Percentiles rank a stretch among this genome's conserved stretches.
Conservation (phyloP, 352 stramenopile species). For the Globisporangium irregulare region DNA sequence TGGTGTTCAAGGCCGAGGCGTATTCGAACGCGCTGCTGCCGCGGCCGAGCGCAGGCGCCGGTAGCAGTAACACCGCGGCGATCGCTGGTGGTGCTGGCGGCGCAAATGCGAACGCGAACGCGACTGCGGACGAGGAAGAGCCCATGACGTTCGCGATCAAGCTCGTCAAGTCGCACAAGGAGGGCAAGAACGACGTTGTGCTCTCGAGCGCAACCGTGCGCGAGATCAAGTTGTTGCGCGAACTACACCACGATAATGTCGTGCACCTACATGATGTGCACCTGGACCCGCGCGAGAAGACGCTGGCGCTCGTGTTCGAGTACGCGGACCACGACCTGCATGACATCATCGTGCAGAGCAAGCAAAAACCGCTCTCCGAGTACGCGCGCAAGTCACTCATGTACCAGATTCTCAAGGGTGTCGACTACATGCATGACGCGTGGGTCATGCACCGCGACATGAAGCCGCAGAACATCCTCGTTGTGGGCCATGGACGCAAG, state of each 20-base stretch:
- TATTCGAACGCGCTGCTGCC: slow-evolving; percentile 46
- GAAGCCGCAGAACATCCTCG: slow-evolving; percentile 93
- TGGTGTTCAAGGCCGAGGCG: slow-evolving; percentile 87
- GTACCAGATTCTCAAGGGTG: slow-evolving; percentile 90
- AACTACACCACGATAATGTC: slow-evolving; percentile 88
- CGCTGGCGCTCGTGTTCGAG: slow-evolving; percentile 85
- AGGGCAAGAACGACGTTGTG: slow-evolving; percentile 89
- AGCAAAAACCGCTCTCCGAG: slow-evolving; percentile 86
- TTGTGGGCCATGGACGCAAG: slow-evolving; percentile 83
- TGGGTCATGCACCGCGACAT: slow-evolving; percentile 94
- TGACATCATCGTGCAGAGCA: slow-evolving; percentile 87
- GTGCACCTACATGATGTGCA: slow-evolving; percentile 85
- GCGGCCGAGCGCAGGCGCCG: slow-evolving; percentile 18
- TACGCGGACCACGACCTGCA: slow-evolving; percentile 89
- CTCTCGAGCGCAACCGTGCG: slow-evolving; percentile 84
- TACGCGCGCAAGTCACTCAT: slow-evolving; percentile 93
- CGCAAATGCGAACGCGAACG: background rate
- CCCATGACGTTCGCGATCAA: slow-evolving; percentile 87
- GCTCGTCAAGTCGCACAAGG: slow-evolving; percentile 88
- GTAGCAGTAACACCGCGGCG: background rate
- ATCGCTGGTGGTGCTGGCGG: slow-evolving; percentile 10
- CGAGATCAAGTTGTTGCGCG: slow-evolving; percentile 89
- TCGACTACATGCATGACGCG: slow-evolving; percentile 92
- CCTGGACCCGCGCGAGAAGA: slow-evolving; percentile 81
- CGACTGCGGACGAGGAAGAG: slow-evolving; percentile 55